Conservation (phyloP, 441 rosid genomes). For the Aquilaria agallochum region DNA sequence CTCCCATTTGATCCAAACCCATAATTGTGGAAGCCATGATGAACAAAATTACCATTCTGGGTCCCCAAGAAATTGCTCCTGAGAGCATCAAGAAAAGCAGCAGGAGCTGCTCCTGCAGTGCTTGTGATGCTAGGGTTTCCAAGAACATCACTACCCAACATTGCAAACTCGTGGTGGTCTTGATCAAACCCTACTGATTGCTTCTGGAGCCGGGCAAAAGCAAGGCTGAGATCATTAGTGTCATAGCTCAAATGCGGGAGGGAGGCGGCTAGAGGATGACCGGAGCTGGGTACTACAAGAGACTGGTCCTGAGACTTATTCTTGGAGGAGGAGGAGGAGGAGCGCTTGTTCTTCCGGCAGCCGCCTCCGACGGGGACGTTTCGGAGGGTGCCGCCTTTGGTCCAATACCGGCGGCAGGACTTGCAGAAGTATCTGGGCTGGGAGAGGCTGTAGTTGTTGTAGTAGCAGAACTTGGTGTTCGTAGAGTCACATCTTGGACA, state of each 20-base stretch:
- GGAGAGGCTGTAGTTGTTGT: constrained; percentile 93
- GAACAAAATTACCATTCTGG: constrained; percentile 19
- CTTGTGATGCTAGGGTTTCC: constrained; percentile 30
- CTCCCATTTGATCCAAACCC: constrained; percentile 35
- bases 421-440: constrained; percentile 97
- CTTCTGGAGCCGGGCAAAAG: constrained; percentile 63
- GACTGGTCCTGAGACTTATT: constrained; percentile 39
- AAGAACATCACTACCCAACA: constrained; percentile 38
- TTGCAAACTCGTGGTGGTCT: constrained; percentile 31
- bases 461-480: constrained; percentile 93
- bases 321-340: constrained; percentile 44
- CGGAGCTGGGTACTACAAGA: constrained; percentile 19
- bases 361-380: constrained; percentile 97
- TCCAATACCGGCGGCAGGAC: constrained; percentile 91
- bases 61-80: constrained; percentile 39
- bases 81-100: constrained; percentile 33
- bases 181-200: constrained; percentile 40
- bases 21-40: constrained; percentile 22
- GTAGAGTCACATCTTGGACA: constrained; percentile 91
- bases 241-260: constrained; percentile 45
- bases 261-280: constrained; percentile 20
- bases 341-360: constrained; percentile 70
- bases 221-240: constrained; percentile 57
- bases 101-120: constrained; percentile 17
- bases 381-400: constrained; percentile 88